These are phyloP conservation scores for Ormosia semicastrata DNA, from an alignment of 306 rosid genomes.

Conservation along the genomic window DNA sequence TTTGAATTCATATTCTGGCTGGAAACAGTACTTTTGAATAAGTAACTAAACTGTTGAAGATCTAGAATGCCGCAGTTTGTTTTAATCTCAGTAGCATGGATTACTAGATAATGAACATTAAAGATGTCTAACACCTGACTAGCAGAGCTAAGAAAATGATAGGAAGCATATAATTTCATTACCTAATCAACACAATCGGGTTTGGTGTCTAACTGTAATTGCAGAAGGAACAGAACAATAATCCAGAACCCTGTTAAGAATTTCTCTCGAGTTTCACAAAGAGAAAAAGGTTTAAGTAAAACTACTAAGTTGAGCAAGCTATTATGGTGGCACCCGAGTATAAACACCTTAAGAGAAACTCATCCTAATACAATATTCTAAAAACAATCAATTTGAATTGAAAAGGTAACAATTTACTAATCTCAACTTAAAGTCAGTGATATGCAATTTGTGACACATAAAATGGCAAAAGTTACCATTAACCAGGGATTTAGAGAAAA, in stretches of 20 bases:
- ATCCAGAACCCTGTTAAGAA: neutral
- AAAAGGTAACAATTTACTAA: neutral
- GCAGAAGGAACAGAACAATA: neutral
- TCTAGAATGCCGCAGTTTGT: neutral
- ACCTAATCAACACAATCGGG: neutral
- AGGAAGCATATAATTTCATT: neutral
- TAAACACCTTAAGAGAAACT: neutral
- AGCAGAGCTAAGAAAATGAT: neutral
- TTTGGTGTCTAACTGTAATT: neutral
- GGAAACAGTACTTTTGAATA: neutral
- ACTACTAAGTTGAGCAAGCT: neutral
- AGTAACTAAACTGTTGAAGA: slow-evolving; percentile 1
- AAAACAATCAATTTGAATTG: neutral
- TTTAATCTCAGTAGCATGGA: neutral
- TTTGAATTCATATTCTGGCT: slow-evolving; percentile 8
- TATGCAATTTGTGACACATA: neutral
- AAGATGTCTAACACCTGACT: neutral
- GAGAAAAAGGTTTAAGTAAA: slow-evolving; percentile 3
- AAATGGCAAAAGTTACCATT: neutral
- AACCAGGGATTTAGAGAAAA: neutral
- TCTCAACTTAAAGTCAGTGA: neutral
- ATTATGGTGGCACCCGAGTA: neutral
- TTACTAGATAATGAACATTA: neutral
- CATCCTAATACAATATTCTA: neutral
- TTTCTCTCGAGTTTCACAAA: neutral